Evolutionary conservation across 2,329 filamentous ascomycete species (phyloP).

Genomic region (Fusarium incarnatum): DNA sequence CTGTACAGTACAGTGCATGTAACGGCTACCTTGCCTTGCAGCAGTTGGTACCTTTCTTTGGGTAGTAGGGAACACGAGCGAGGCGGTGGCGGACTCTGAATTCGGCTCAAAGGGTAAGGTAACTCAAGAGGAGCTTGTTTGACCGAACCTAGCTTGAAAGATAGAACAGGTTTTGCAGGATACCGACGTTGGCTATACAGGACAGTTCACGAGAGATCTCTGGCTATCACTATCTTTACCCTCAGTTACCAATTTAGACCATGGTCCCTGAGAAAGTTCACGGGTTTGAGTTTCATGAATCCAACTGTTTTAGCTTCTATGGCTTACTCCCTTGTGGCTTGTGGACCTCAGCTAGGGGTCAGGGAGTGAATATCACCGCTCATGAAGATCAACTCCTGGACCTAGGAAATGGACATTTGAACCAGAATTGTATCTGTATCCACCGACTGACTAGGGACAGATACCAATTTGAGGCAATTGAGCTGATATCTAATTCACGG

Average conservation of each 20-base stretch:
- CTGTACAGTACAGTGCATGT: slow-evolving; percentile 36
- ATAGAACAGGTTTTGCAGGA: background rate
- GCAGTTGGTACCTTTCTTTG: background rate
- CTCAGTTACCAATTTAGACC: background rate
- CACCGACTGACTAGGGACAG: slow-evolving; percentile 6
- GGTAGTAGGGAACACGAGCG: slow-evolving; percentile 33
- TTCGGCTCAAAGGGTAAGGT: slow-evolving; percentile 46
- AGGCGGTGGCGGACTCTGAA: slow-evolving; percentile 44
- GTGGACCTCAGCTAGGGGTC: slow-evolving; percentile 36
- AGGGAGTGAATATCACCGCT: slow-evolving; percentile 30
- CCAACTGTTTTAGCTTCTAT: slow-evolving; percentile 41
- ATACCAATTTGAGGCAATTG: background rate
- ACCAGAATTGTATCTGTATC: slow-evolving; percentile 21
- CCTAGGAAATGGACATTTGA: slow-evolving; percentile 18
- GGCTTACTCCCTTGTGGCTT: slow-evolving; percentile 40
- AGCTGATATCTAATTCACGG: background rate
- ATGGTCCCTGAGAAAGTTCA: slow-evolving; percentile 13
- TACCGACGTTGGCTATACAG: background rate
- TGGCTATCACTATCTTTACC: background rate
- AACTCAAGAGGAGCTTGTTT: slow-evolving; percentile 11
- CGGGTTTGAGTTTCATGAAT: slow-evolving; percentile 27
- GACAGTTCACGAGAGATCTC: background rate
- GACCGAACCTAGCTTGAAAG: slow-evolving; percentile 9
- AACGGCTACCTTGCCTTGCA: background rate
- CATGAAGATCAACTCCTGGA: slow-evolving; percentile 33